Conservation (phyloP, 768 basidiomycete genomes). For the Lyophyllum shimeji region DNA sequence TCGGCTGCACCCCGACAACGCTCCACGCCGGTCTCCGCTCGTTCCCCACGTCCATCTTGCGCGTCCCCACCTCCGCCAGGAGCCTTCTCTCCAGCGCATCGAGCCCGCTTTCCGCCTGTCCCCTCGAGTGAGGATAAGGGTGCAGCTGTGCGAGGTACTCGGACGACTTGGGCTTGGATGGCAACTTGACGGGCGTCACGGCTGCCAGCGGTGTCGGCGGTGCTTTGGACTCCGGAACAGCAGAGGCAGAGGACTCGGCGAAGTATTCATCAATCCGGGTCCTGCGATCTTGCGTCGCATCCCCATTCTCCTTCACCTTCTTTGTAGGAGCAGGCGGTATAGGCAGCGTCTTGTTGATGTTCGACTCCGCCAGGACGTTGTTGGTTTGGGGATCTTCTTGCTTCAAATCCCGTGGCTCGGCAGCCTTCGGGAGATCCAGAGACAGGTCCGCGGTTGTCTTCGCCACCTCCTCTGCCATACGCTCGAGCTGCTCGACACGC, state of each 20-base stretch:
- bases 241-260: neutral
- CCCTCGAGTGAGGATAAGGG: constrained; percentile 15
- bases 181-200: constrained; percentile 31
- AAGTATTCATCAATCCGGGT: constrained; percentile 30
- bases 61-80: constrained; percentile 72
- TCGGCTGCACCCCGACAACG: constrained; percentile 29
- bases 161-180: constrained; percentile 8
- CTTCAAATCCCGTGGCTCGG: neutral
- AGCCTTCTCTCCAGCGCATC: constrained; percentile 73
- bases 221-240: constrained; percentile 22
- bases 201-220: constrained; percentile 57
- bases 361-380: neutral
- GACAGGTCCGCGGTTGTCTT: constrained; percentile 35
- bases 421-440: constrained; percentile 30
- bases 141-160: constrained; percentile 10
- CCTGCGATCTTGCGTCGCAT: constrained; percentile 14
- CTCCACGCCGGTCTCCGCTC: constrained; percentile 30
- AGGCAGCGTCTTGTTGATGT: constrained; percentile 60
- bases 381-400: neutral
- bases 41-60: constrained; percentile 36
- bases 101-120: constrained; percentile 51
- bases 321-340: constrained; percentile 51
- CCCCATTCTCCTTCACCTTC: constrained; percentile 27
- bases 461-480: constrained; percentile 64
- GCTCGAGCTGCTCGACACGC: constrained; percentile 69